Conservation (phyloP, 1,284 basidiomycete genomes). For the Pholiota adiposa region DNA sequence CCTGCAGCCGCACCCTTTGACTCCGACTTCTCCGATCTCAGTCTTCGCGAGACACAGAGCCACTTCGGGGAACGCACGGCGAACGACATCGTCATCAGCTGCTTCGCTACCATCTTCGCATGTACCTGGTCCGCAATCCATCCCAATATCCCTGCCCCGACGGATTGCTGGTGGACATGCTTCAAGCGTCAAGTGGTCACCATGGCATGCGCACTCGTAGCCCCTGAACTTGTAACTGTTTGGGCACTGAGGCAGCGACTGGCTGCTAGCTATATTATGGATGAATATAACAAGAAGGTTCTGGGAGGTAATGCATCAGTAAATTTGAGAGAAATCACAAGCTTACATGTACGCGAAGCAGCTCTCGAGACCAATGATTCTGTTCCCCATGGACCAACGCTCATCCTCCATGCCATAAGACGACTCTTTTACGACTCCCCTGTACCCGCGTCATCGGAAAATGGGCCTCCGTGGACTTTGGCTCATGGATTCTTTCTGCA, state of each 20-base stretch:
- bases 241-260: constrained; percentile 17
- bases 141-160: constrained; percentile 34
- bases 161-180: not conserved
- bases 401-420: not conserved
- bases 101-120: constrained; percentile 32
- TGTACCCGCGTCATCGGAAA: no score
- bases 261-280: constrained; percentile 12
- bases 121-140: constrained; percentile 40
- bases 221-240: constrained; percentile 12
- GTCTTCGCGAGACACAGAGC: not conserved
- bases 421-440: not conserved
- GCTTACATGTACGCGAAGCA: not conserved
- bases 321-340: not conserved
- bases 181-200: constrained; percentile 8
- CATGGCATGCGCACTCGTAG: constrained; percentile 13
- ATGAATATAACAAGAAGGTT: constrained; percentile 1
- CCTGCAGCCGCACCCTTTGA: no score
- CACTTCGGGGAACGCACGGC: not conserved
- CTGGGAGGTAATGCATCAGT: no score
- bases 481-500: constrained; percentile 18
- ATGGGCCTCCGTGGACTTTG: constrained; percentile 10
- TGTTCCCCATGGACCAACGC: not conserved
- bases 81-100: constrained; percentile 30
- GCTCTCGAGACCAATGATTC: not conserved
- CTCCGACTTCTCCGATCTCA: no score